Evolutionary conservation across 2,329 filamentous ascomycete species (phyloP).

Genomic region (Xylariaceae sp.): DNA sequence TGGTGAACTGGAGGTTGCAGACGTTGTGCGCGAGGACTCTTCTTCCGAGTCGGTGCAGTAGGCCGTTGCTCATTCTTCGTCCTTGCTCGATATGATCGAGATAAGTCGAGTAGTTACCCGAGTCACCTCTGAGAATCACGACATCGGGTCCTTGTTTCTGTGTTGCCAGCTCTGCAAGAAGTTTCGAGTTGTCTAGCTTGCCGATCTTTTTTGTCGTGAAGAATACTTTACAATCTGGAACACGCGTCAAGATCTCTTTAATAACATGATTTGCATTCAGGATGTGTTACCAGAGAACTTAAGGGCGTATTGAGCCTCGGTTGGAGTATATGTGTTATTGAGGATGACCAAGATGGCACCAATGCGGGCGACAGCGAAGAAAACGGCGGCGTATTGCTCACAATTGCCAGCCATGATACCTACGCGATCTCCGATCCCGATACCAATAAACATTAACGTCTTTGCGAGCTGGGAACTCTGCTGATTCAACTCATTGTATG

Average conservation of each 20-base stretch:
- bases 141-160: conserved; percentile 47
- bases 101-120: conserved; percentile 56
- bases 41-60: conserved; percentile 49
- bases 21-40: conserved; percentile 62
- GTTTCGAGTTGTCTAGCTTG: conserved; percentile 56
- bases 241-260: background rate
- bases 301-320: conserved; percentile 67
- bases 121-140: conserved; percentile 56
- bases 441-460: conserved; percentile 63
- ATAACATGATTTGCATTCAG: too few species aligned
- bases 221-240: conserved; percentile 64
- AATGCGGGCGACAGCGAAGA: conserved; percentile 66
- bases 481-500: conserved; percentile 60
- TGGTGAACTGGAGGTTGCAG: conserved; percentile 71
- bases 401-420: conserved; percentile 76
- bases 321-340: conserved; percentile 77
- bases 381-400: conserved; percentile 74
- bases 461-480: conserved; percentile 60
- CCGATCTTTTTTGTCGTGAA: conserved; percentile 71
- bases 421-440: conserved; percentile 65
- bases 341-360: conserved; percentile 70
- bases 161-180: conserved; percentile 52
- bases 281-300: conserved; percentile 58
- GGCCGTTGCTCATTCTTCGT: conserved; percentile 43
- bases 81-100: conserved; percentile 53